A percentile compares a stretch with the other conserved stretches of the same genome.
Conservation (phyloP, 2,329 filamentous ascomycete species). For the Beauveria sp. region DNA sequence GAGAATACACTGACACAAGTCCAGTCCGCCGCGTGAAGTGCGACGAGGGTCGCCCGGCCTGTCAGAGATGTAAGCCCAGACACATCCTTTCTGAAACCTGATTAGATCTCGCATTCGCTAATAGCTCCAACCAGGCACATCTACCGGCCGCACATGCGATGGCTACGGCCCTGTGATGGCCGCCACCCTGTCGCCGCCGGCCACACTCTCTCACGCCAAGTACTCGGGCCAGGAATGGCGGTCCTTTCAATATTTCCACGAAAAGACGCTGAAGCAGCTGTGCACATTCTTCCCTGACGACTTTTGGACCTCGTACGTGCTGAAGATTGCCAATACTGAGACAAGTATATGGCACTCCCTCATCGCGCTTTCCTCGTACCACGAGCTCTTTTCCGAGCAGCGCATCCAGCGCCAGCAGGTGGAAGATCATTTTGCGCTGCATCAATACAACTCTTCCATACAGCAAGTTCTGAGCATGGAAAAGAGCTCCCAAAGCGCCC, state of each 20-base stretch:
- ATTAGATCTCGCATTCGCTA: too few relatives aligned
- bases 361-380: constrained; percentile 10
- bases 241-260: constrained; percentile 12
- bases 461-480: neutral
- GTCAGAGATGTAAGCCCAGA: constrained; percentile 8
- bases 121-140: neutral
- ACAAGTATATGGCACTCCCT: constrained; percentile 12
- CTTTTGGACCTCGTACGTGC: constrained; percentile 11
- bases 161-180: constrained; percentile 1
- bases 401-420: neutral
- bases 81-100: too few relatives aligned
- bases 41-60: constrained; percentile 9
- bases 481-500: neutral
- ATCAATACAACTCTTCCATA: constrained; percentile 10
- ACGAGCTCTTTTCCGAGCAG: constrained; percentile 9
- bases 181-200: neutral
- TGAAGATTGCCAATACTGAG: constrained; percentile 10
- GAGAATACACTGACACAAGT: neutral
- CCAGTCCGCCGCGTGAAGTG: constrained; percentile 11
- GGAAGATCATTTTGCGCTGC: constrained; percentile 6
- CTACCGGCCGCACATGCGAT: constrained; percentile 11
- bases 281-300: constrained; percentile 5
- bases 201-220: neutral
- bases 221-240: constrained; percentile 7
- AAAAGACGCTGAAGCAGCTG: constrained; percentile 11